Evolutionary conservation across 352 stramenopile species (phyloP), one percentile per base, ranked within the genome.

Genomic region (Pythium grandisporangium): DNA sequence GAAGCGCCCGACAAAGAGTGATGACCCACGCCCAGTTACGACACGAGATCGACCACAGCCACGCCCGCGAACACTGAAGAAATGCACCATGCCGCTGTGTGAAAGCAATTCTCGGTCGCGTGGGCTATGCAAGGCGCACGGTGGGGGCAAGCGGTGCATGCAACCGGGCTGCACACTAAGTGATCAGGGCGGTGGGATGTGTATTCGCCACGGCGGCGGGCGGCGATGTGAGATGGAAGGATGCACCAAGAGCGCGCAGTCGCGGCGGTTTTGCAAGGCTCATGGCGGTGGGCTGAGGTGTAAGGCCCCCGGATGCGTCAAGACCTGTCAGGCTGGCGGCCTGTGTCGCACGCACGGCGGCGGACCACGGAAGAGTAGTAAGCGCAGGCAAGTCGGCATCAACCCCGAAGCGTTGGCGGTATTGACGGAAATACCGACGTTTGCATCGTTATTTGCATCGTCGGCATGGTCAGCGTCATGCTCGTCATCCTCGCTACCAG

Each of bases 161-260:
- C 20, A 11, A 17, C 20, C 19, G 4, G 49, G 49, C 17, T 57
- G 49, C 42, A 45, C 39, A 8, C 36, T 57, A 11, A 57, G 49
- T 27, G 49, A 57, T 42, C 49, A 57, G 23, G 49, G 49, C 30
- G 35, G 38, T 19, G 38, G 38, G 12, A 48, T 83, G 1, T 92
- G 79, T 47, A 87, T 86, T 39, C 76, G 77, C 26, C 79, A 92
- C 46, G 76, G 79, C 8, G 79, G 79, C 16, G 79, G 79, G 37
- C 80, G 83, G 42, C 69, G 77, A 32, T 90, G 79, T 24, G 6
- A 45, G 14, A 27, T 57, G 11, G 42, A 57, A 3, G 61, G 61
- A n/a, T 80, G 68, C 42, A 43, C 39, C 30, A 77, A 80, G 52
- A 66, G 61, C 25, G 68, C 68, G 37, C 68, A 77, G 42, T 74